Evolutionary conservation across 2,329 filamentous ascomycete genomes (phyloP).

Genomic region (Calonectria naviculata): DNA sequence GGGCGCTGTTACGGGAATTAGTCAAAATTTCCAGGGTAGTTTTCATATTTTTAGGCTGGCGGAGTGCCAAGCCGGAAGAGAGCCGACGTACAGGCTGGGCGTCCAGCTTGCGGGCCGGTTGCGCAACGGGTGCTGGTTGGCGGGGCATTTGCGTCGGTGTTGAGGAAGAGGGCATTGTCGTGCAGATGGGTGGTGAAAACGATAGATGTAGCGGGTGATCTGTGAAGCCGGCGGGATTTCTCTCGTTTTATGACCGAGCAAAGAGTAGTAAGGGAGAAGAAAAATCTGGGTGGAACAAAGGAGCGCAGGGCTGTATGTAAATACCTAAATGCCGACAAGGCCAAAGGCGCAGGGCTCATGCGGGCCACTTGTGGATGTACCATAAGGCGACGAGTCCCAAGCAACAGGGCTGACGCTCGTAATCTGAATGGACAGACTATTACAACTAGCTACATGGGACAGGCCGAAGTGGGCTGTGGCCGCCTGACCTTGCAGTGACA

Average conservation of each 20-base stretch:
- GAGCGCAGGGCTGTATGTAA: constrained; percentile 15
- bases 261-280: not conserved
- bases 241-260: not conserved
- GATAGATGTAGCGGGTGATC: not conserved
- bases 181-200: not conserved
- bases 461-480: constrained; percentile 17
- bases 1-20: constrained; percentile 40
- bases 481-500: constrained; percentile 28
- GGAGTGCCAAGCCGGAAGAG: constrained; percentile 16
- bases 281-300: not conserved
- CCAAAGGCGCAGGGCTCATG: constrained; percentile 5
- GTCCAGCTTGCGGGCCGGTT: constrained; percentile 36
- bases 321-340: constrained; percentile 5
- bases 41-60: not conserved
- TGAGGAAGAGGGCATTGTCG: constrained; percentile 30
- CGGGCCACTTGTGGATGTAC: not conserved
- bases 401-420: constrained; percentile 3
- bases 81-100: constrained; percentile 49
- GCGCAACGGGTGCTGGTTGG: constrained; percentile 46
- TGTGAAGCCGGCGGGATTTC: not conserved
- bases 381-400: constrained; percentile 10
- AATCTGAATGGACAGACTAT: not conserved
- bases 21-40: not conserved
- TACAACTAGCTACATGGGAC: constrained; percentile 8
- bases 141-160: constrained; percentile 44